Base-by-base conservation (phyloP, 2,329 filamentous ascomycete genomes). In the Sporothrix variecibatus region DNA sequence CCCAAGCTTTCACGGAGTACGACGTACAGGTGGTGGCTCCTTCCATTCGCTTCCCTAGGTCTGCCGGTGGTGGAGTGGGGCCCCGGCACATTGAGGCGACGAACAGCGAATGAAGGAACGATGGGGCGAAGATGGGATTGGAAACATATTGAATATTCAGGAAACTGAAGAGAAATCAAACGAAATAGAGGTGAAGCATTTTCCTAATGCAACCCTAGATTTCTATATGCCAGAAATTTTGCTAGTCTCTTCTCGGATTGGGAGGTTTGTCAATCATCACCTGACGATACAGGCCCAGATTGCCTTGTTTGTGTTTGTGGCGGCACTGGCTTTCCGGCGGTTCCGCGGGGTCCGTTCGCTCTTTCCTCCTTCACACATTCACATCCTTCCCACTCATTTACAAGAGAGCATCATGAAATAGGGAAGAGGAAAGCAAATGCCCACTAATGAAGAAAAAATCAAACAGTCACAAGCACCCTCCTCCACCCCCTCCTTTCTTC, bases 61-160 rank as follows among this genome's bases (percentile, higher is more conserved):
- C 56, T 72, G 56, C 70, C 40, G 70, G 70, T 49, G 70, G 56
- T 62, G 70, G 70, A 64, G 70, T 72, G 70, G 70, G 62, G 26
- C 38, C n/a, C 64, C 7, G 65, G 43, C 38, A 46, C 15, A 5
- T 20, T 11, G n/a, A 28, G 9, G 34, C 9, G 17, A 15, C 9
- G 17, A 15, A 15, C 6, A 56, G 11, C 51, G 26, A 68, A 12
- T 43, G 65, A 68, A 68, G 20, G 26, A 68, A 51, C 43, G 26
- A 68, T 8, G 23, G 62, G 12, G 31, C 58, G n/a, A 34, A 26
- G 12, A 51, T 34, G 23, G 9, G 15, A 8, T 20, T 31, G 43
- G 64, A 67, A 67, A 28, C 40, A 17, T 28, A 20, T 28, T 23
- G 23, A 68, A 20, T 8, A n/a, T 3, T 51, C 1, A 49, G 7